A percentile compares a stretch with the other conserved stretches of the same genome.
phyloP scores from a whole-genome alignment of 169 alveolate genomes.

The Plasmodium vivax region DNA sequence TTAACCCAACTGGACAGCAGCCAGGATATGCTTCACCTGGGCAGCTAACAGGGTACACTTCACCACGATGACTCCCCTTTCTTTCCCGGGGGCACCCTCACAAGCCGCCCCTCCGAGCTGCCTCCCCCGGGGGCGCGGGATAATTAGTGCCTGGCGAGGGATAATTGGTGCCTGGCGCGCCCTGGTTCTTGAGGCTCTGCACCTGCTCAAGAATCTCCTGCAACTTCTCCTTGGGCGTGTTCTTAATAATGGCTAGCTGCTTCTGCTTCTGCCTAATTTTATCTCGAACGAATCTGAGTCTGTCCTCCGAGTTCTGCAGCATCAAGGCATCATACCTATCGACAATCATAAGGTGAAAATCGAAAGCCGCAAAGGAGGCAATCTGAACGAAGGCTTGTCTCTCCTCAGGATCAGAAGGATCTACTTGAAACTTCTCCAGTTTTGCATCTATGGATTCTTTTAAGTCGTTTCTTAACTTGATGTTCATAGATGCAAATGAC shows the following conservation, averaged over 20 bases:
- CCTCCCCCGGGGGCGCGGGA: conserved; percentile 2
- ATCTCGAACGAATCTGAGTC: conserved; percentile 82
- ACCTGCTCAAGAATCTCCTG: conserved; percentile 81
- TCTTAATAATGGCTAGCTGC: conserved; percentile 83
- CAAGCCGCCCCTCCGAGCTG: not conserved
- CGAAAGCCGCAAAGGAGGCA: conserved; percentile 86
- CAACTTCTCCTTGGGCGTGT: conserved; percentile 84
- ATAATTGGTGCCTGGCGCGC: conserved; percentile 14
- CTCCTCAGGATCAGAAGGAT: conserved; percentile 76
- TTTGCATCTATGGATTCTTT: conserved; percentile 83
- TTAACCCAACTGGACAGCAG: not conserved
- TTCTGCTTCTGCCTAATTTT: conserved; percentile 79
- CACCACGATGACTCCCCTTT: not conserved
- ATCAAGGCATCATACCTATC: conserved; percentile 85
- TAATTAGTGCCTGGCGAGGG: conserved; percentile 7
- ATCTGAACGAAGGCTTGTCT: conserved; percentile 85
- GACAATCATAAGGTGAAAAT: conserved; percentile 82
- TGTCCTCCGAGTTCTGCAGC: conserved; percentile 84
- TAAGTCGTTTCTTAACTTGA: conserved; percentile 79
- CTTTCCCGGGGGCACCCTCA: not conserved
- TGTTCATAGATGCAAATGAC: conserved; percentile 82
- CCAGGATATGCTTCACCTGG: not conserved
- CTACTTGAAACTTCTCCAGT: conserved; percentile 79
- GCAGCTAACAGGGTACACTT: not conserved
- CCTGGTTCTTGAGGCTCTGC: conserved; percentile 74